Percentiles rank a stretch among this genome's conserved stretches.
These are phyloP conservation scores for Rhodofomes roseus DNA, from an alignment of 1,284 basidiomycete species.

Conservation along the genomic window DNA sequence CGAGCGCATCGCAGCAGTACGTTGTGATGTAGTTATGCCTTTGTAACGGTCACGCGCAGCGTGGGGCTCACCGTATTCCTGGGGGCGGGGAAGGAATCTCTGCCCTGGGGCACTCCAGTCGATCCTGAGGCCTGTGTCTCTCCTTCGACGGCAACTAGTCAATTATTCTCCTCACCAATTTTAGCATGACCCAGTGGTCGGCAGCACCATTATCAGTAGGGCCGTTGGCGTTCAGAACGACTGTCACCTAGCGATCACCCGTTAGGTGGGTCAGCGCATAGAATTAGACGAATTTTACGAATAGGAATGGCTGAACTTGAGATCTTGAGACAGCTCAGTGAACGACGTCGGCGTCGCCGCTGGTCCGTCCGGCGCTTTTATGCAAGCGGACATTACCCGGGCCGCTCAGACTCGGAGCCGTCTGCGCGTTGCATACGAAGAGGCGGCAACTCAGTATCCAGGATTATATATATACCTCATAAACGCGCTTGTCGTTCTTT, in stretches of 20 bases:
- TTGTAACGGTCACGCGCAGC: slow-evolving; percentile 11
- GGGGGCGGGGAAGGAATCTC: slow-evolving; percentile 4
- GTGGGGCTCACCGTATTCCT: background rate
- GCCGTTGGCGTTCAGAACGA: slow-evolving; percentile 19
- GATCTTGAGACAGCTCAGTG: too few species aligned
- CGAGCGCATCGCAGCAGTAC: slow-evolving; percentile 17
- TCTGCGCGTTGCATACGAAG: too few species aligned
- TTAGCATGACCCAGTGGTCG: slow-evolving; percentile 22
- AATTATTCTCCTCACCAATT: slow-evolving; percentile 19
- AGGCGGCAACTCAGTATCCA: too few species aligned
- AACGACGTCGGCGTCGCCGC: too few species aligned
- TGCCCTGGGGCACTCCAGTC: background rate
- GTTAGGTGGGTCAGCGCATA: slow-evolving; percentile 19
- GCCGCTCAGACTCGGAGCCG: too few species aligned
- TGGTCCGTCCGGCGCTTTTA: too few species aligned
- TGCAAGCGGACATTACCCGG: too few species aligned
- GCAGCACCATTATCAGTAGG: slow-evolving; percentile 16
- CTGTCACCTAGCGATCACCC: slow-evolving; percentile 19
- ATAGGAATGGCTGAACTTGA: slow-evolving; percentile 4
- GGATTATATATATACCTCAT: too few species aligned
- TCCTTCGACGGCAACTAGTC: slow-evolving; percentile 6
- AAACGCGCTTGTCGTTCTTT: too few species aligned
- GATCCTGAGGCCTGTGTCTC: background rate
- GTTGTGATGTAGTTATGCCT: slow-evolving; percentile 17
- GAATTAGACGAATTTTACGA: slow-evolving; percentile 15